phyloP scores from a whole-genome alignment of 257 asterid species.

The Solanum pimpinellifolium region DNA sequence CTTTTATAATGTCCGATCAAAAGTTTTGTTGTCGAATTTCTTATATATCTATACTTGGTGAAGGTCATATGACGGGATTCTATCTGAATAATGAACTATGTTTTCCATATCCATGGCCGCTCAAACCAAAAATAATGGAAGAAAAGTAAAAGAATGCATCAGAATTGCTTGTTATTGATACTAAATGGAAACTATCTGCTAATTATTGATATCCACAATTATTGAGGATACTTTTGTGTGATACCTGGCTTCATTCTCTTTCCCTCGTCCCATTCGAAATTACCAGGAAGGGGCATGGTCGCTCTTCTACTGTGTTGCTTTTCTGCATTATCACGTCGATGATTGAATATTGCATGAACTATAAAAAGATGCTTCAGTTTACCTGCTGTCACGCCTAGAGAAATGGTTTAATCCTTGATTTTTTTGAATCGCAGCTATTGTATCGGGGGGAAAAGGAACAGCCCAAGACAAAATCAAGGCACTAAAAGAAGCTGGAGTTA shows the following conservation, averaged over 20 bases:
- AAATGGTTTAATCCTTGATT: not conserved
- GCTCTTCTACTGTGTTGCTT: not conserved
- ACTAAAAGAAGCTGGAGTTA: constrained; percentile 76
- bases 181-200: not conserved
- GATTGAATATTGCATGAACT: not conserved
- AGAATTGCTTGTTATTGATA: not conserved
- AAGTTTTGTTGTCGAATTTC: not conserved
- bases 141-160: not conserved
- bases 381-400: not conserved
- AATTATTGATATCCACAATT: not conserved
- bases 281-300: not conserved
- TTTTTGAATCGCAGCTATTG: constrained; percentile 43
- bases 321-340: not conserved
- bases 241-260: not conserved
- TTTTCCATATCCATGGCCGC: not conserved
- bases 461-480: constrained; percentile 91
- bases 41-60: not conserved
- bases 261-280: not conserved
- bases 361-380: not conserved
- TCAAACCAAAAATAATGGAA: not conserved
- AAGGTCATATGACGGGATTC: not conserved
- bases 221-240: not conserved
- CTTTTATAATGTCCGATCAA: not conserved
- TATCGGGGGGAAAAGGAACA: constrained; percentile 82
- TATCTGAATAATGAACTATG: not conserved